A percentile compares a stretch with the other conserved stretches of the same genome.
Conservation (phyloP, 208 protist genomes). For the Jaenimonas drosophilae region DNA sequence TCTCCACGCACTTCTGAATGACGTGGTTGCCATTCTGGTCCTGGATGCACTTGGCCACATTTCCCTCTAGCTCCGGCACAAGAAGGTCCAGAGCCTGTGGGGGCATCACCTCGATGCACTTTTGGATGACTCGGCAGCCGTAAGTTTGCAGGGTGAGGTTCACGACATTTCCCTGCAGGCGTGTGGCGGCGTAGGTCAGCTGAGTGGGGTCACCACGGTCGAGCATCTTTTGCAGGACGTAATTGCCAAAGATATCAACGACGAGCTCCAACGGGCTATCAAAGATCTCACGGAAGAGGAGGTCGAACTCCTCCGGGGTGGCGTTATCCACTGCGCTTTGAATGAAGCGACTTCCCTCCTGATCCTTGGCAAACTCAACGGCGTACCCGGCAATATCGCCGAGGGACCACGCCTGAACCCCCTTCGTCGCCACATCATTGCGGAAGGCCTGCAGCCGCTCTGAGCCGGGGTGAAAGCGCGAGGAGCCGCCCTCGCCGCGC, state of each 20-base stretch:
- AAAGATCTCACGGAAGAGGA: slow-evolving; percentile 91
- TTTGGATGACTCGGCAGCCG: slow-evolving; percentile 98
- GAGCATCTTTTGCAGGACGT: slow-evolving; percentile 98
- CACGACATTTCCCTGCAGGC: slow-evolving; percentile 89
- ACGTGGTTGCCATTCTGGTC: slow-evolving; percentile 99
- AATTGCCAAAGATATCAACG: slow-evolving; percentile 98
- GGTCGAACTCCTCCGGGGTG: slow-evolving; percentile 67
- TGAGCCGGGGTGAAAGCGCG: slow-evolving; percentile 32
- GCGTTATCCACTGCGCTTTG: slow-evolving; percentile 93
- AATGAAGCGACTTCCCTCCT: slow-evolving; percentile 97
- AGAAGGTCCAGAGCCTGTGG: slow-evolving; percentile 75
- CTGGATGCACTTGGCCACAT: slow-evolving; percentile 95
- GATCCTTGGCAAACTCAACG: slow-evolving; percentile 94
- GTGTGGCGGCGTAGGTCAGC: slow-evolving; percentile 66
- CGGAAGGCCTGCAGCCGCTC: slow-evolving; percentile 63
- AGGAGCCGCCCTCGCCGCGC: slow-evolving; percentile 2
- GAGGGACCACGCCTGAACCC: slow-evolving; percentile 40
- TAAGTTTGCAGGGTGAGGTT: slow-evolving; percentile 94
- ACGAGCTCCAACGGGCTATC: slow-evolving; percentile 86
- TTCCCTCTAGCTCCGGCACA: slow-evolving; percentile 90
- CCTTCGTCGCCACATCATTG: slow-evolving; percentile 31
- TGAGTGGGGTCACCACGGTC: slow-evolving; percentile 89
- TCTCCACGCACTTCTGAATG: slow-evolving; percentile 99
- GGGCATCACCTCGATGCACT: slow-evolving; percentile 93
- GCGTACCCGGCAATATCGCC: slow-evolving; percentile 86